Percentiles rank a stretch among this genome's conserved stretches.
Conservation (phyloP, 768 basidiomycete genomes). For the Naganishia vishniacii region DNA sequence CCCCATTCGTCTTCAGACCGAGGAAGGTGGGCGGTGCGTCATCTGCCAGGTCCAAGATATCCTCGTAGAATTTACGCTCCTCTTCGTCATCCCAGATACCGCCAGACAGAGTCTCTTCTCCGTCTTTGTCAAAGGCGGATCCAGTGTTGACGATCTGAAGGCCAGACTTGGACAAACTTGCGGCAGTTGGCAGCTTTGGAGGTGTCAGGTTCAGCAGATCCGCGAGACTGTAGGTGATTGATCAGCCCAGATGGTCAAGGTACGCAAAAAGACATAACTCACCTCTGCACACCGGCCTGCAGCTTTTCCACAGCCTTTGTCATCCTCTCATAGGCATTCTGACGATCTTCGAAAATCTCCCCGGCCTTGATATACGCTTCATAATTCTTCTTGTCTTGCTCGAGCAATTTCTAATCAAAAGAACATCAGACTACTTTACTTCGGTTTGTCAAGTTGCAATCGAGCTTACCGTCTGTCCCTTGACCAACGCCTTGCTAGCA, state of each 20-base stretch:
- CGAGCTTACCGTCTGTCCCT: constrained; percentile 72
- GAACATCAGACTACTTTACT: constrained; percentile 2
- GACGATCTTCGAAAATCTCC: constrained; percentile 97
- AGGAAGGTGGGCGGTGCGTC: constrained; percentile 83
- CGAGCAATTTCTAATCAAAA: constrained; percentile 71
- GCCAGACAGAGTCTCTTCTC: constrained; percentile 61
- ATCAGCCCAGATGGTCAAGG: not conserved
- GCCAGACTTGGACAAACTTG: constrained; percentile 51
- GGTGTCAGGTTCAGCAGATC: constrained; percentile 80
- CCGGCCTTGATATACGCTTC: constrained; percentile 99
- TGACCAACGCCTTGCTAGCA: constrained; percentile 82
- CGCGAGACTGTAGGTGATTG: constrained; percentile 59
- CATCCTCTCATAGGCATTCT: constrained; percentile 99
- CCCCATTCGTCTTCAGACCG: constrained; percentile 57
- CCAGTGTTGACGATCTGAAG: constrained; percentile 48
- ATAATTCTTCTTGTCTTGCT: constrained; percentile 92
- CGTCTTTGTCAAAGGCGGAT: constrained; percentile 51
- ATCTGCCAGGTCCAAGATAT: constrained; percentile 81
- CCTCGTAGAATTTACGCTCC: constrained; percentile 87
- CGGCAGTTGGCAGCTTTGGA: constrained; percentile 73
- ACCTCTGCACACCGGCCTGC: constrained; percentile 71
- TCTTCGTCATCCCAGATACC: constrained; percentile 99
- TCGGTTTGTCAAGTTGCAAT: not conserved
- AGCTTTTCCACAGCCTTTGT: constrained; percentile 91
- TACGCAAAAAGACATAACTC: not conserved